Conservation (phyloP, 1,284 basidiomycete genomes). For the Thelephora terrestris region DNA sequence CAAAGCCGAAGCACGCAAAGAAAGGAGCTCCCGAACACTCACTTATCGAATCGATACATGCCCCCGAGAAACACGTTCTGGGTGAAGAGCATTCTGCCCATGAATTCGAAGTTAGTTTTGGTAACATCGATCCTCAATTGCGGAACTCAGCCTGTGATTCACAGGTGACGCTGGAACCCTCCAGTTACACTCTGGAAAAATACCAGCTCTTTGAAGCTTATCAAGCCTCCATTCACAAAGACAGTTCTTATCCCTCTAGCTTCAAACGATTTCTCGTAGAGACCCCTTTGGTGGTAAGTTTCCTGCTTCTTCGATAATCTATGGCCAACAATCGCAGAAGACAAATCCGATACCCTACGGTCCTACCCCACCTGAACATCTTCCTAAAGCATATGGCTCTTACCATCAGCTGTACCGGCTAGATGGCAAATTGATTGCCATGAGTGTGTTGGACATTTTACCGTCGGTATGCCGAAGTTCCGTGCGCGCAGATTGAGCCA, state of each 20-base stretch:
- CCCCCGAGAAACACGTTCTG: conserved; percentile 23
- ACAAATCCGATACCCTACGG: conserved; percentile 49
- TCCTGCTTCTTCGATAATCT: not conserved
- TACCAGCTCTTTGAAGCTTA: conserved; percentile 70
- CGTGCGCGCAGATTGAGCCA: not conserved
- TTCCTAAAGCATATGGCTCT: conserved; percentile 72
- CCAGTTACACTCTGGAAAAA: conserved; percentile 73
- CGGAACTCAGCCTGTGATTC: not conserved
- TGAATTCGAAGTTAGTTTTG: conserved; percentile 41
- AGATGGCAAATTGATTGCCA: conserved; percentile 74
- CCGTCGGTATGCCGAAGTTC: conserved; percentile 28
- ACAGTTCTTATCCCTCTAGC: conserved; percentile 23
- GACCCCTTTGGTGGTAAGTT: conserved; percentile 60
- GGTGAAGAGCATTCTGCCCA: conserved; percentile 22
- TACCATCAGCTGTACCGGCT: conserved; percentile 82
- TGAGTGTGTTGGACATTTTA: conserved; percentile 88
- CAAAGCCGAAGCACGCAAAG: conserved; percentile 13
- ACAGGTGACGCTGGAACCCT: conserved; percentile 65
- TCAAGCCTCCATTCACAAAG: conserved; percentile 67
- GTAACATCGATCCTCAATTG: not conserved
- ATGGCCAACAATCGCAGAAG: conserved; percentile 21
- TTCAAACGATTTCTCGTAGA: conserved; percentile 76
- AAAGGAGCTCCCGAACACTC: conserved; percentile 21
- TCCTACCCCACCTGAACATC: conserved; percentile 33
- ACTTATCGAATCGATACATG: conserved; percentile 39